Conservation (phyloP, 352 stramenopile species). For the Pythium rhizo-oryzae region DNA sequence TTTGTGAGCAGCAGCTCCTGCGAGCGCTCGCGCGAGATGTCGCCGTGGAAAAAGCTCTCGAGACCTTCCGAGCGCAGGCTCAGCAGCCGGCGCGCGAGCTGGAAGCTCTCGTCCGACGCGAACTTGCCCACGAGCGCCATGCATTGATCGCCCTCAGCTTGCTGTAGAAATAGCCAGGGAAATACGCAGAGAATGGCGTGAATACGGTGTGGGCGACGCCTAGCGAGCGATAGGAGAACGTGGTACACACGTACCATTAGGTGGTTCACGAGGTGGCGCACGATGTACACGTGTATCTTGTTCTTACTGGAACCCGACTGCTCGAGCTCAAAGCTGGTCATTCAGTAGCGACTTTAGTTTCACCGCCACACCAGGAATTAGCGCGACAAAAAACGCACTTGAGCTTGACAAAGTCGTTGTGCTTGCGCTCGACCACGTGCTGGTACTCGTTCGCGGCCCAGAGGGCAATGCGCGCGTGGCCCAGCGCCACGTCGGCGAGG, state of each 20-base stretch:
- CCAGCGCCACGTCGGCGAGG: conserved; percentile 54
- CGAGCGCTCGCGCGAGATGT: conserved; percentile 58
- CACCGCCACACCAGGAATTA: not conserved
- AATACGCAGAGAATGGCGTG: not conserved
- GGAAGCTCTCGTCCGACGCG: conserved; percentile 65
- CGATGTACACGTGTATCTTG: conserved; percentile 65
- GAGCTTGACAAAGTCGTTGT: conserved; percentile 67
- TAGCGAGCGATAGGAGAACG: too few relatives aligned
- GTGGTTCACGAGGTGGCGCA: conserved; percentile 74
- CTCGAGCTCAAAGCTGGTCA: conserved; percentile 61
- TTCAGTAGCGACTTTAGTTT: not conserved
- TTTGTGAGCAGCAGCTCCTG: conserved; percentile 46
- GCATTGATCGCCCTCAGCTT: conserved; percentile 56
- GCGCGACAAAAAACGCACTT: conserved; percentile 43
- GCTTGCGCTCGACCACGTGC: conserved; percentile 39
- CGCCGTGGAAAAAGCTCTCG: conserved; percentile 78
- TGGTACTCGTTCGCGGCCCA: conserved; percentile 72
- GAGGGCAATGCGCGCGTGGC: conserved; percentile 58
- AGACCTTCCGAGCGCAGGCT: conserved; percentile 59
- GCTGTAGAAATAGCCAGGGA: conserved; percentile 26
- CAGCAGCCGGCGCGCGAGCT: conserved; percentile 58
- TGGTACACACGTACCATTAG: conserved; percentile 45
- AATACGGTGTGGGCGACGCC: not conserved
- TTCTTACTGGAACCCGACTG: conserved; percentile 35
- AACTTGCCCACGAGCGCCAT: conserved; percentile 59